Base-by-base conservation (phyloP, 2,329 filamentous ascomycete species). In the Seiridium unicorne region DNA sequence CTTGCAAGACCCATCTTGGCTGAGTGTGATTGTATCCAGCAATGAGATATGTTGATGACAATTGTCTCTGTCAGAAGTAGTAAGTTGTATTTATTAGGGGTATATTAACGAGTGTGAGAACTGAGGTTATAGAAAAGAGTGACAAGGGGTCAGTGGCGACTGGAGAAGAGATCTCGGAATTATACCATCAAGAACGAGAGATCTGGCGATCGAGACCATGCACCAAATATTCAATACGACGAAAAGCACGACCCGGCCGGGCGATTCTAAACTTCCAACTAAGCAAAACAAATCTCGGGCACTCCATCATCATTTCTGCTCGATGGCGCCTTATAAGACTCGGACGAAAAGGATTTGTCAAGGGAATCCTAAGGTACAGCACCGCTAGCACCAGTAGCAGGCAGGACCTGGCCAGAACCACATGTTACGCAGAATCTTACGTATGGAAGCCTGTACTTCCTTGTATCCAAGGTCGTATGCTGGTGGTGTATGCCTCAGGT, bases 371-470 rank as follows among this genome's bases (percentile, higher is more conserved):
- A 35, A 36, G 35, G 38, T n/a, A 31, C 34, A 35, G 49, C 49
- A 35, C 49, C 10, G 49, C 38, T 53, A 31, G 35, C 18, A n/a
- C 18, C 34, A n/a, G 35, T 35, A 38, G n/a, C 32, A 53, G 11
- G n/a, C 49, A 35, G 34, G 34, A 36, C 49, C 49, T 53, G 49
- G 49, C 49, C 49, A 53, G 49, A 35, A 35, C 49, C 49, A 35
- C 49, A 42, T 53, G n/a, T 53, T 53, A 53, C 49, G 49, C 49
- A 53, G 49, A 53, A 35, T 53, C 49, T 53, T 53, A 53, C 49
- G 49, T 53, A 53, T 53, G 38, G 49, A 35, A 35, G 49, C 32
- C 49, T 53, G 49, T 53, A 53, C 13, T 18, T 48, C 13, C 46
- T 9, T 48, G 46, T 7, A 18, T 8, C 2, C 7, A n/a, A 18